Evolutionary conservation across 768 basidiomycete genomes (phyloP).

Genomic region (Boletus eberwhitei): DNA sequence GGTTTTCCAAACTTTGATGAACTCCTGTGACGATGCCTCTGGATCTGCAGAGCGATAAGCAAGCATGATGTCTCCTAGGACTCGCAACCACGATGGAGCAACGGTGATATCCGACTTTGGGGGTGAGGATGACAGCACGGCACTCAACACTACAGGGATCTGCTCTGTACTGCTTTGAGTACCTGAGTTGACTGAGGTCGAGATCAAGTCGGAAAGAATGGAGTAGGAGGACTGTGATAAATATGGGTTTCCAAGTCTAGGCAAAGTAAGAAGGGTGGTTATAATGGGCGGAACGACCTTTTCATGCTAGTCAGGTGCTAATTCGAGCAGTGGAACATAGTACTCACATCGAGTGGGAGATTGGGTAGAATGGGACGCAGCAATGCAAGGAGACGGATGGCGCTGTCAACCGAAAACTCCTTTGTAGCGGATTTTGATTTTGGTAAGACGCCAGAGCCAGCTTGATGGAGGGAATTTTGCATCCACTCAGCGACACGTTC

Average conservation of each 20-base stretch:
- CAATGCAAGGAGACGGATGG: constrained; percentile 74
- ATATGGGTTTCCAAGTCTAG: constrained; percentile 85
- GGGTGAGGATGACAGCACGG: constrained; percentile 67
- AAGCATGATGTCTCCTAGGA: constrained; percentile 71
- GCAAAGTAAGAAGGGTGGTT: constrained; percentile 70
- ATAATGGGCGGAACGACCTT: constrained; percentile 74
- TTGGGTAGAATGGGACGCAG: constrained; percentile 57
- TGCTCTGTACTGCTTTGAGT: constrained; percentile 49
- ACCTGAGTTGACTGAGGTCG: constrained; percentile 48
- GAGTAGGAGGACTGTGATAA: constrained; percentile 86
- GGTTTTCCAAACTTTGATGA: constrained; percentile 68
- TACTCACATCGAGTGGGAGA: constrained; percentile 68
- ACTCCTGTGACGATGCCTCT: constrained; percentile 48
- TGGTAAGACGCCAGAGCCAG: constrained; percentile 56
- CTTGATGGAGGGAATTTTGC: constrained; percentile 60
- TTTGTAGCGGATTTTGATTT: constrained; percentile 56
- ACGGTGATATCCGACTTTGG: constrained; percentile 64
- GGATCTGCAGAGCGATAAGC: constrained; percentile 54
- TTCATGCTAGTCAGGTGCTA: constrained; percentile 11
- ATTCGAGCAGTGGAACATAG: constrained; percentile 3
- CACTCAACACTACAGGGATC: constrained; percentile 58
- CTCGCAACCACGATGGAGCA: constrained; percentile 73
- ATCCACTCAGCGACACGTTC: constrained; percentile 80
- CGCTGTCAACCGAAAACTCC: constrained; percentile 61
- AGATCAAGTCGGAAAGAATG: constrained; percentile 78